Percentiles rank a stretch among this genome's conserved stretches.
These are phyloP conservation scores for Termitomyces sp. DNA, from an alignment of 768 basidiomycete species.

Conservation along the genomic window DNA sequence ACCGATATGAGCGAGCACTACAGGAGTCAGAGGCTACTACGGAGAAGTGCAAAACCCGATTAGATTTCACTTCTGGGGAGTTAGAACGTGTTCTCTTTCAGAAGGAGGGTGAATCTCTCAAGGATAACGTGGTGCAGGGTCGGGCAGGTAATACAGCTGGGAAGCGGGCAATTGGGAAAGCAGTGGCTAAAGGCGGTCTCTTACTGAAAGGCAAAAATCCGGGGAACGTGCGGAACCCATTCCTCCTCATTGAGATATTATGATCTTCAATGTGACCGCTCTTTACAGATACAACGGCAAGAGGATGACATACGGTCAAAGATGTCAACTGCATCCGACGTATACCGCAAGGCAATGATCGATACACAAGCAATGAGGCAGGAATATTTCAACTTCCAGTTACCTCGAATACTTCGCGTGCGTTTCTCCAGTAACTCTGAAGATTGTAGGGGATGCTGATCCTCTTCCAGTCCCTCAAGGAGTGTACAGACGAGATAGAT, in stretches of 20 bases:
- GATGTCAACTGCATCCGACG: conserved; percentile 83
- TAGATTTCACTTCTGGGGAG: conserved; percentile 91
- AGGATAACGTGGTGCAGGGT: conserved; percentile 71
- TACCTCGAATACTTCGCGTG: conserved; percentile 90
- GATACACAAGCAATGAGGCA: conserved; percentile 90
- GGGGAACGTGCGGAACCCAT: conserved; percentile 57
- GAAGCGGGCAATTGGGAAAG: conserved; percentile 86
- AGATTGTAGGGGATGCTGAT: background rate
- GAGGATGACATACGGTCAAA: conserved; percentile 91
- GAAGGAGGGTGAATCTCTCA: conserved; percentile 92
- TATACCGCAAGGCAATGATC: conserved; percentile 84
- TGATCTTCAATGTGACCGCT: background rate
- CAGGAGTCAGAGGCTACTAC: conserved; percentile 84
- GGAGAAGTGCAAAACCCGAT: conserved; percentile 84
- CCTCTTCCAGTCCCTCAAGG: conserved; percentile 71
- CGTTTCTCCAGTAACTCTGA: conserved; percentile 27
- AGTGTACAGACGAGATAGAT: conserved; percentile 94
- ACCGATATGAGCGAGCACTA: conserved; percentile 81
- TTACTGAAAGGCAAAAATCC: conserved; percentile 92
- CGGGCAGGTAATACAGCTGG: conserved; percentile 60
- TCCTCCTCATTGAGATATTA: background rate
- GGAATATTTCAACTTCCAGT: conserved; percentile 97
- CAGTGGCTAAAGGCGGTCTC: conserved; percentile 86
- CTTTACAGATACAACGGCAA: conserved; percentile 74
- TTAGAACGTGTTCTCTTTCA: conserved; percentile 87